Percentiles rank a stretch among this genome's conserved stretches.
Evolutionary conservation across 2,329 filamentous ascomycete genomes (phyloP).

Genomic region (Aspergillus latus): DNA sequence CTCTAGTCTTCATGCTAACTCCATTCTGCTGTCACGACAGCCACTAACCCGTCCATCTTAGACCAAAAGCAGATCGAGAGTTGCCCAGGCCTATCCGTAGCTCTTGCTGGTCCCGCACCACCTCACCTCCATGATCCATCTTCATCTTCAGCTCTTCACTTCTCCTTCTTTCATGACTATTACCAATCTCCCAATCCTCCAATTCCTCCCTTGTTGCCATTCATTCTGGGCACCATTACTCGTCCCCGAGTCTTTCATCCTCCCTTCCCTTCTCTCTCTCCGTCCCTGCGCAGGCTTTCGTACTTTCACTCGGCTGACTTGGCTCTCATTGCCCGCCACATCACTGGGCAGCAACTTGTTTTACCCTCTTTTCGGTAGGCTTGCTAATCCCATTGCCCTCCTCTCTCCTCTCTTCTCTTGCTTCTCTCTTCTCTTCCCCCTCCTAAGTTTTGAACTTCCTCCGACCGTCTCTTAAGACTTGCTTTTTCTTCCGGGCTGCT

Average conservation of each 20-base stretch:
- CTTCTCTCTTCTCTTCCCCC: neutral
- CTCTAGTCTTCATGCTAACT: neutral
- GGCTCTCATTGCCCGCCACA: conserved; percentile 5
- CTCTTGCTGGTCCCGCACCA: conserved; percentile 15
- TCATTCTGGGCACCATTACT: conserved; percentile 13
- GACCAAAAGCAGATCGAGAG: conserved; percentile 15
- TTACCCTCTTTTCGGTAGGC: conserved; percentile 7
- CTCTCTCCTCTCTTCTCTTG: conserved; percentile 12
- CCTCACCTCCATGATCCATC: neutral
- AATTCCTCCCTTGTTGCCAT: conserved; percentile 14
- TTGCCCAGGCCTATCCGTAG: conserved; percentile 9
- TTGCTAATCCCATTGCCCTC: neutral
- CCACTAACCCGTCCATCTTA: conserved; percentile 7
- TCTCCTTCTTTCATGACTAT: neutral
- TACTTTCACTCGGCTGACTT: neutral
- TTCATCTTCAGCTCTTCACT: neutral
- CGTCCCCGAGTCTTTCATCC: conserved; percentile 15
- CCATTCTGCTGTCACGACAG: neutral
- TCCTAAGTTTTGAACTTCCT: conserved; percentile 15
- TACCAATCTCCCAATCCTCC: neutral
- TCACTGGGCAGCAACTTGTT: conserved; percentile 8
- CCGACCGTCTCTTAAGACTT: conserved; percentile 13
- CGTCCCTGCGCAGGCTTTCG: conserved; percentile 26
- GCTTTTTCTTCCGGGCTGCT: neutral
- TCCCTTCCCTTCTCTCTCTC: conserved; percentile 2